Conservation (phyloP, 2,329 filamentous ascomycete genomes). For the Colletotrichum phormii region DNA sequence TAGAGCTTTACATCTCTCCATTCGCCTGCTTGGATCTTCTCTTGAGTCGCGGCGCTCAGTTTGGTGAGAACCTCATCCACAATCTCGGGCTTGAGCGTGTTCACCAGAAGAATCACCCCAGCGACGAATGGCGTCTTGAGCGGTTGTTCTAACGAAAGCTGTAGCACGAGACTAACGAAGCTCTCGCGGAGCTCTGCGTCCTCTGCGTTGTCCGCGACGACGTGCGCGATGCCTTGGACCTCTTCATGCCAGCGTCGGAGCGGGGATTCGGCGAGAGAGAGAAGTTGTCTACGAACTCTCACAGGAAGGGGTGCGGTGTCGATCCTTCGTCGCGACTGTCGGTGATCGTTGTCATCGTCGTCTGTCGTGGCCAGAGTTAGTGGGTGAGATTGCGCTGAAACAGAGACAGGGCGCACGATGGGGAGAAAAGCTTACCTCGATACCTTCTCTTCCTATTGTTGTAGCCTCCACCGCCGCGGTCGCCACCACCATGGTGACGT, state of each 20-base stretch:
- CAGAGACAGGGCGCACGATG: not conserved
- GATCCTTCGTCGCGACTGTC: conserved; percentile 74
- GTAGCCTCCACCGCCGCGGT: conserved; percentile 64
- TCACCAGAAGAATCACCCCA: conserved; percentile 82
- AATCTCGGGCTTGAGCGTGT: conserved; percentile 81
- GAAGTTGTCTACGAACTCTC: conserved; percentile 81
- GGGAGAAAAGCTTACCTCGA: conserved; percentile 70
- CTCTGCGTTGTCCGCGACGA: conserved; percentile 86
- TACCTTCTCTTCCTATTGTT: conserved; percentile 82
- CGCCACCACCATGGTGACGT: conserved; percentile 56
- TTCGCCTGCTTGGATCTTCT: conserved; percentile 75
- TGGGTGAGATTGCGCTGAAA: conserved; percentile 20
- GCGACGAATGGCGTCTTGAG: conserved; percentile 98
- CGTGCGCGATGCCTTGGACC: conserved; percentile 78
- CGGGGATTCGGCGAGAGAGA: conserved; percentile 85
- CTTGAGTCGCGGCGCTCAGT: conserved; percentile 71
- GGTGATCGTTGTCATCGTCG: conserved; percentile 82
- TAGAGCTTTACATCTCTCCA: conserved; percentile 94
- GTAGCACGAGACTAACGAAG: conserved; percentile 79
- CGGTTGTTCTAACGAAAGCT: conserved; percentile 89
- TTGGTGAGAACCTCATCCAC: conserved; percentile 76
- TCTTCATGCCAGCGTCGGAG: conserved; percentile 84
- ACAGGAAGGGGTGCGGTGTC: conserved; percentile 77
- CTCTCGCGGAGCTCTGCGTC: conserved; percentile 80
- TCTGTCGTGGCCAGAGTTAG: conserved; percentile 57